phyloP scores from a whole-genome alignment of 768 basidiomycete species.

The Pleurotus platypus region DNA sequence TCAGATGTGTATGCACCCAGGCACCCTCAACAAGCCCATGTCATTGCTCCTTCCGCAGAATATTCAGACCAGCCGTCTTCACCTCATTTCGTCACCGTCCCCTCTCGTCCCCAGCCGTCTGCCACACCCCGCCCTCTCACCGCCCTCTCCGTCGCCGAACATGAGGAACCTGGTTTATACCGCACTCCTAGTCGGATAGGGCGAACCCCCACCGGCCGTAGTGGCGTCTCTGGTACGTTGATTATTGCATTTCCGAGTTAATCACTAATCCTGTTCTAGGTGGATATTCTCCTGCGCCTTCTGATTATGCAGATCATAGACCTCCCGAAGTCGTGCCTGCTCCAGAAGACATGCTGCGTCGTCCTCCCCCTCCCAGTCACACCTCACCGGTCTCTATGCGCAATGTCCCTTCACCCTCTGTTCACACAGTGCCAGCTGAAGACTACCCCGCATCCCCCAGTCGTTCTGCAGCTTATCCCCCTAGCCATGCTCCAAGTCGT shows the following conservation, averaged over 20 bases:
- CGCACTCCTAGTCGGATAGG: background rate
- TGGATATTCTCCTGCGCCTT: conserved; percentile 11
- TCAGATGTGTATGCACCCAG: too few species aligned
- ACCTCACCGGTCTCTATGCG: background rate
- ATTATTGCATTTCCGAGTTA: background rate
- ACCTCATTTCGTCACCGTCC: conserved; percentile 13
- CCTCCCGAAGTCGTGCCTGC: background rate
- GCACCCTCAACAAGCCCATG: background rate
- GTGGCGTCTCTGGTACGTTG: conserved; percentile 1
- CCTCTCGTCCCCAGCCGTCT: conserved; percentile 14
- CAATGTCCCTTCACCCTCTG: background rate
- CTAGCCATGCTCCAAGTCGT: conserved; percentile 7
- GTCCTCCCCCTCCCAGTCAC: background rate
- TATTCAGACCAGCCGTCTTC: background rate
- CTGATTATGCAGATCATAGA: conserved; percentile 8
- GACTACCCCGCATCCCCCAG: background rate
- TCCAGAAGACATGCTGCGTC: background rate
- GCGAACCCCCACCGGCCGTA: background rate
- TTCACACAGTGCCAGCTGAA: background rate
- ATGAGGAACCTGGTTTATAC: background rate
- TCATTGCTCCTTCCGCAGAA: background rate
- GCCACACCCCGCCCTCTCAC: conserved; percentile 10
- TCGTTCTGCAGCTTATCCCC: background rate
- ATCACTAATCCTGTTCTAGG: background rate
- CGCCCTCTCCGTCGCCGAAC: background rate